These are phyloP conservation scores for Lizonia empirigonia DNA, from an alignment of 2,329 filamentous ascomycete genomes.

Conservation along the genomic window DNA sequence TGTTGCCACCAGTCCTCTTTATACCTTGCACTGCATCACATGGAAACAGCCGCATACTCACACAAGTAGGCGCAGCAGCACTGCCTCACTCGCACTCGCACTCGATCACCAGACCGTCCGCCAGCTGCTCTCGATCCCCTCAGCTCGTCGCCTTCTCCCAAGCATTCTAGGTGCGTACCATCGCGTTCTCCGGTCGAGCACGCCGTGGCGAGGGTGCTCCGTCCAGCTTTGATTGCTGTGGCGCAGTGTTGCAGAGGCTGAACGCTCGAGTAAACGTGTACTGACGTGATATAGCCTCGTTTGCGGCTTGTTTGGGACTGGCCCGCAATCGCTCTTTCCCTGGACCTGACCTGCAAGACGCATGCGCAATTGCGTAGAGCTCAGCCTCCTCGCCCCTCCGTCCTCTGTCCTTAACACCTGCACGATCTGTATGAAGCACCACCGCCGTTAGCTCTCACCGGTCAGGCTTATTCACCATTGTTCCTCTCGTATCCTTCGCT, in stretches of 20 bases:
- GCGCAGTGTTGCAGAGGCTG: conserved; percentile 1
- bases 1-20: background rate
- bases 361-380: conserved; percentile 15
- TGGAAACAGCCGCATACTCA: conserved; percentile 6
- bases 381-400: conserved; percentile 1
- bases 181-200: conserved; percentile 12
- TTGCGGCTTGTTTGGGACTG: background rate
- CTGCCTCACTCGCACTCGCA: conserved; percentile 8
- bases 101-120: background rate
- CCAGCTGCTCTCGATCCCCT: conserved; percentile 7
- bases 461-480: conserved; percentile 38
- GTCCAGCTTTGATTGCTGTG: conserved; percentile 14
- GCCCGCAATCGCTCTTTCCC: conserved; percentile 2
- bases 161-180: conserved; percentile 11
- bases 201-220: background rate
- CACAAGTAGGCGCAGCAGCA: conserved; percentile 10
- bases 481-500: conserved; percentile 35
- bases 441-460: conserved; percentile 28
- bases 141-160: conserved; percentile 17
- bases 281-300: conserved; percentile 1
- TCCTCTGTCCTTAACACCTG: background rate
- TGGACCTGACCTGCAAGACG: conserved; percentile 5
- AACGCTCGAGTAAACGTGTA: background rate
- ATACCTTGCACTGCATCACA: background rate
- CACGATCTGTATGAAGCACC: background rate